phyloP scores from a whole-genome alignment of 2,329 filamentous ascomycete species.

The Aspergillus versicolor region DNA sequence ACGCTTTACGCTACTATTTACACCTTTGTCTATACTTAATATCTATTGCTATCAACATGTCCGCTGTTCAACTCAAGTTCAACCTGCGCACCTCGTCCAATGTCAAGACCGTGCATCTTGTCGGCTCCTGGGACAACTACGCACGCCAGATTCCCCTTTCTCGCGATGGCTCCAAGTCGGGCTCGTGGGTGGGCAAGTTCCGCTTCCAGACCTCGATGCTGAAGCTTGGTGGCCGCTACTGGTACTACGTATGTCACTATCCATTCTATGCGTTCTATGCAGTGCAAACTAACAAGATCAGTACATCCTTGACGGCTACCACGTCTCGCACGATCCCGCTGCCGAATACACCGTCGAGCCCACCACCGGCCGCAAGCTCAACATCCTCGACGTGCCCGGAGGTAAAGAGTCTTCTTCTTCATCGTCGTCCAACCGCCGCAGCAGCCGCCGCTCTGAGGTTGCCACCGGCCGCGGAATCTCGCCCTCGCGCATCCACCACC shows the following conservation, averaged over 20 bases:
- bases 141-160: conserved; percentile 88
- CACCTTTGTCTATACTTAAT: conserved; percentile 17
- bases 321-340: conserved; percentile 93
- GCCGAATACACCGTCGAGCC: conserved; percentile 87
- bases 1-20: conserved; percentile 14
- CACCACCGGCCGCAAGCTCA: conserved; percentile 93
- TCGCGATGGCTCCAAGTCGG: conserved; percentile 82
- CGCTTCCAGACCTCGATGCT: conserved; percentile 87
- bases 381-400: conserved; percentile 89
- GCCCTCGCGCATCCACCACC: conserved; percentile 83
- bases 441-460: conserved; percentile 59
- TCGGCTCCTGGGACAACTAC: conserved; percentile 99
- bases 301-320: conserved; percentile 99
- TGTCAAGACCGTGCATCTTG: conserved; percentile 95
- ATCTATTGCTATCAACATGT: conserved; percentile 59
- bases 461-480: conserved; percentile 87
- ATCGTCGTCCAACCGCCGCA: conserved; percentile 22
- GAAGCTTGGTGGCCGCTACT: conserved; percentile 89
- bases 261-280: not conserved
- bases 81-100: conserved; percentile 91
- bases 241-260: conserved; percentile 75
- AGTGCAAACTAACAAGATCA: conserved; percentile 21
- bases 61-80: conserved; percentile 91
- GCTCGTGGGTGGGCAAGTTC: conserved; percentile 94
- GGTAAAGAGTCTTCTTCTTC: conserved; percentile 44